Evolutionary conservation across 2,329 filamentous ascomycete genomes (phyloP).

Genomic region (Diaporthe batatas): DNA sequence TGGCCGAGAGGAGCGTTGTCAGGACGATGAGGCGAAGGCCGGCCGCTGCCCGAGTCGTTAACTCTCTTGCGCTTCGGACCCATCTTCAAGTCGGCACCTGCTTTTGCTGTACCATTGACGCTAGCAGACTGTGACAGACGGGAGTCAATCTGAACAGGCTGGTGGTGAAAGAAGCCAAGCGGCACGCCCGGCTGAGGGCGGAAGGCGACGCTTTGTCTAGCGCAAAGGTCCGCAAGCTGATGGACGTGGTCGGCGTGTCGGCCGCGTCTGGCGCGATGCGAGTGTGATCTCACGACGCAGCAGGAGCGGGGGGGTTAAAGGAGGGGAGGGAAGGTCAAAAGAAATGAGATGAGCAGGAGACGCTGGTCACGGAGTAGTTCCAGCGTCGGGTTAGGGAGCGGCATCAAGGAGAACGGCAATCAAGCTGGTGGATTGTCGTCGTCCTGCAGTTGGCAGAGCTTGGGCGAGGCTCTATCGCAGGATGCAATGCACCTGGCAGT

Average conservation of each 20-base stretch:
- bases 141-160: background rate
- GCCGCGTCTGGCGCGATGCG: constrained; percentile 38
- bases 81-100: constrained; percentile 55
- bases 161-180: constrained; percentile 5
- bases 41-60: constrained; percentile 60
- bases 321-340: constrained; percentile 14
- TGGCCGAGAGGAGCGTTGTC: constrained; percentile 68
- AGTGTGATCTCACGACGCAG: constrained; percentile 14
- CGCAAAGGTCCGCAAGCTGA: constrained; percentile 20
- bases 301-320: constrained; percentile 5
- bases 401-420: constrained; percentile 17
- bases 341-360: constrained; percentile 41
- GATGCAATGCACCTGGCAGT: constrained; percentile 20
- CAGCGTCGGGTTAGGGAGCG: constrained; percentile 31
- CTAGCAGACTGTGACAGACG: background rate
- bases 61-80: constrained; percentile 72
- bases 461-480: constrained; percentile 33
- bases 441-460: constrained; percentile 26
- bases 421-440: constrained; percentile 13
- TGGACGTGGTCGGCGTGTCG: constrained; percentile 16
- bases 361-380: constrained; percentile 20
- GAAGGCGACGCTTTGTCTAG: constrained; percentile 35
- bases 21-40: constrained; percentile 74
- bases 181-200: background rate
- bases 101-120: constrained; percentile 39